Base-by-base conservation (phyloP, 768 basidiomycete species). In the Steccherinum ochraceum region DNA sequence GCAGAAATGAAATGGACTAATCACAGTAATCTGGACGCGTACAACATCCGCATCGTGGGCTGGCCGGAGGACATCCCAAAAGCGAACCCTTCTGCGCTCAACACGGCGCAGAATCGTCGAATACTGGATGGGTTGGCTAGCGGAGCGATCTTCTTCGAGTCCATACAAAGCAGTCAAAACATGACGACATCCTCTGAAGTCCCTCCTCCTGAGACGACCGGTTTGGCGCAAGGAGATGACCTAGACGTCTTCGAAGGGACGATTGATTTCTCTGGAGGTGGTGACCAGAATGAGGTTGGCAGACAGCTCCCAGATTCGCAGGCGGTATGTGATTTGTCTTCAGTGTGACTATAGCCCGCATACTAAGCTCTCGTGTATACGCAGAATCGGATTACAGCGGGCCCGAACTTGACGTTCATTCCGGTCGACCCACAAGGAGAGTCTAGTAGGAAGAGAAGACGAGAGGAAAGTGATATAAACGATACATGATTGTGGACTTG, bases 1-100 rank as follows among this genome's bases (percentile, higher is more conserved):
- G 83, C 84, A 19, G 84, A 86, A 58, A 86, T 86, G 84, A 85
- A 81, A 62, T 86, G 84, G 84, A 79, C 80, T 7, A 84, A 83
- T 59, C 83, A 77, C 46, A 75, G 79, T 21, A 72, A 77, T 41
- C 61, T 86, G 46, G 68, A 72, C 55, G 45, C 68, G 4, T 85
- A 83, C 56, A 80, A 79, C 10, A 79, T 86, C 25, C 74, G 70
- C 48, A 63, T 86, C 42, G 69, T 78, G 12, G 84, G 84, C 40
- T 86, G 84, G 84, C 84, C 84, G 10, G 53, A 71, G 20, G 67
- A 67, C 24, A 72, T 86, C 20, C 83, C 83, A 5, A 63, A 68
- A 20, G 76, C 77, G 56, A 86, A 85, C 56, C 84, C 84, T 4
- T 85, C 83, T 24, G 66, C 73, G 10, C 62, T 86, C 48, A 80